Evolutionary conservation across 2,329 filamentous ascomycete species (phyloP).

Genomic region (Tolypocladium album): DNA sequence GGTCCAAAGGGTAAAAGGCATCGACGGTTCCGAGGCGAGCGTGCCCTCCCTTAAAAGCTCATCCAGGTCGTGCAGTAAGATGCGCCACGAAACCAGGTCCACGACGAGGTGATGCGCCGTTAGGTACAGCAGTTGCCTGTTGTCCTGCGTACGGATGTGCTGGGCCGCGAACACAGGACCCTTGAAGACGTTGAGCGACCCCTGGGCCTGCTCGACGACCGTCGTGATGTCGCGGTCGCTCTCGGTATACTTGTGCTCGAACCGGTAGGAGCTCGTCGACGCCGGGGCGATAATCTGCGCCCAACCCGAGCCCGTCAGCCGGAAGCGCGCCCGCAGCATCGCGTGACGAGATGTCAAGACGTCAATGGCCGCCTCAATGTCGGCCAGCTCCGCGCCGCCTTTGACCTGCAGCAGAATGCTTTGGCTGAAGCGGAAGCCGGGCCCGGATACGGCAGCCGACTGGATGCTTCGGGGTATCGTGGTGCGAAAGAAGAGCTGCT

Average conservation of each 20-base stretch:
- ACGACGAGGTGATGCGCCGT: conserved; percentile 41
- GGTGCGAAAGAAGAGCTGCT: conserved; percentile 41
- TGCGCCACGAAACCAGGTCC: conserved; percentile 39
- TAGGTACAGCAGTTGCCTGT: conserved; percentile 36
- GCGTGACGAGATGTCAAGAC: conserved; percentile 37
- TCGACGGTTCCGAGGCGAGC: conserved; percentile 30
- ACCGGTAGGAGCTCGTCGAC: conserved; percentile 29
- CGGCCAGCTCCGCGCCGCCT: conserved; percentile 26
- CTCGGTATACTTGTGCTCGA: conserved; percentile 29
- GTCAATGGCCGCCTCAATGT: conserved; percentile 36
- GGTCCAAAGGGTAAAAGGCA: conserved; percentile 39
- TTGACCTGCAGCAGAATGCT: conserved; percentile 36
- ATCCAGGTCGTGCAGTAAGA: conserved; percentile 38
- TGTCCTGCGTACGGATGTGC: conserved; percentile 33
- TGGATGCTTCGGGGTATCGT: conserved; percentile 25
- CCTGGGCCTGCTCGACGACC: conserved; percentile 29
- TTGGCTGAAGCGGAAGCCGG: conserved; percentile 37
- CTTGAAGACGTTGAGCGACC: conserved; percentile 33
- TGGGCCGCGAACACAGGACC: conserved; percentile 41
- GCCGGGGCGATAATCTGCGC: conserved; percentile 32
- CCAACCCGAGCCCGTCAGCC: conserved; percentile 28
- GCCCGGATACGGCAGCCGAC: conserved; percentile 16
- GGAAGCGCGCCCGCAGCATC: conserved; percentile 40
- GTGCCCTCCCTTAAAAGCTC: conserved; percentile 34
- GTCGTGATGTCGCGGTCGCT: conserved; percentile 29